These are phyloP conservation scores for Gillenia trifoliata DNA, from an alignment of 306 rosid genomes.

Conservation along the genomic window DNA sequence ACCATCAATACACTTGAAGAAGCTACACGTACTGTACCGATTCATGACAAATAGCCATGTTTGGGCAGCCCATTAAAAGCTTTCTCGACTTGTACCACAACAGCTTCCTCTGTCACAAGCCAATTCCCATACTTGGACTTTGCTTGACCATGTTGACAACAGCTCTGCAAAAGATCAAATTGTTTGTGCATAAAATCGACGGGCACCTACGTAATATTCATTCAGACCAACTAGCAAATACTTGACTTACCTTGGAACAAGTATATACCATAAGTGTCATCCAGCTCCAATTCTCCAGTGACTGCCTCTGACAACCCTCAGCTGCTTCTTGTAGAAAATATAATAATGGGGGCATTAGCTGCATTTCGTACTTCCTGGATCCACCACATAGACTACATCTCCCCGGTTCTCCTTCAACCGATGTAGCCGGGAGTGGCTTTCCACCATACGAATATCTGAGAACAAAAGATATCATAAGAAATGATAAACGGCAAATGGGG, in stretches of 20 bases:
- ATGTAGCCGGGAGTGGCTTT: slow-evolving; percentile 60
- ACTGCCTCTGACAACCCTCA: slow-evolving; percentile 37
- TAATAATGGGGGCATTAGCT: slow-evolving; percentile 77
- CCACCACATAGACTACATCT: slow-evolving; percentile 66
- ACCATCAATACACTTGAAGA: not conserved
- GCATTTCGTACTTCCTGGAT: slow-evolving; percentile 75
- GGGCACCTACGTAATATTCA: not conserved
- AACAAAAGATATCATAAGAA: not conserved
- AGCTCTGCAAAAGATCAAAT: slow-evolving; percentile 37
- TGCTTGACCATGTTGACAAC: slow-evolving; percentile 38
- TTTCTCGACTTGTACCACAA: slow-evolving; percentile 55
- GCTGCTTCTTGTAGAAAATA: slow-evolving; percentile 74
- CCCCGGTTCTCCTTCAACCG: slow-evolving; percentile 52
- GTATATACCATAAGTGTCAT: slow-evolving; percentile 72
- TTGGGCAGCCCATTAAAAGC: slow-evolving; percentile 20
- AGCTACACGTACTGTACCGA: not conserved
- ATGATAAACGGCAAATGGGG: not conserved
- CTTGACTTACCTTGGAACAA: slow-evolving; percentile 61
- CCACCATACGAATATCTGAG: slow-evolving; percentile 73
- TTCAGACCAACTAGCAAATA: slow-evolving; percentile 14
- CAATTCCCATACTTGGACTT: slow-evolving; percentile 37
- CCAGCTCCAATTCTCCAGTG: slow-evolving; percentile 80
- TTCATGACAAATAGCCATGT: slow-evolving; percentile 31
- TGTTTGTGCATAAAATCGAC: not conserved
- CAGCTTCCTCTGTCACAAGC: slow-evolving; percentile 65